These are phyloP conservation scores for Colletotrichum abscissum DNA, from an alignment of 2,329 filamentous ascomycete genomes.

Conservation along the genomic window DNA sequence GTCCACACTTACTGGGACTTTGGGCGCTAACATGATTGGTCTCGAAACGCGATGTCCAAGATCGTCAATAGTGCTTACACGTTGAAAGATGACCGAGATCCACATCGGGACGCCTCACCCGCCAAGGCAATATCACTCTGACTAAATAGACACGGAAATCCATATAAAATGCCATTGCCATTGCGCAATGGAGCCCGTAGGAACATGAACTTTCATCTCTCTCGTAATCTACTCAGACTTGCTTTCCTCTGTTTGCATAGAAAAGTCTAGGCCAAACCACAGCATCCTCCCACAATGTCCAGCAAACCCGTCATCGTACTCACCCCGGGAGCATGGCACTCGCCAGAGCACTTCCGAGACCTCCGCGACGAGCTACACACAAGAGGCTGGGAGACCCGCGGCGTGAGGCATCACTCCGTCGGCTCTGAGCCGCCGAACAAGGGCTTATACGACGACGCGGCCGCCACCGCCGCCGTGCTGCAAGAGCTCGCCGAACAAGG, in stretches of 20 bases:
- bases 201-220: neutral
- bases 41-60: neutral
- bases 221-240: neutral
- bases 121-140: neutral
- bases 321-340: slow-evolving; percentile 52
- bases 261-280: neutral
- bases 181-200: no score
- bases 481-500: slow-evolving; percentile 44
- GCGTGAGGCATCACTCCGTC: slow-evolving; percentile 45
- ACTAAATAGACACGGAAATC: neutral
- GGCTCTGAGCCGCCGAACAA: slow-evolving; percentile 43
- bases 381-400: slow-evolving; percentile 45
- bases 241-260: no score
- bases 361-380: slow-evolving; percentile 43
- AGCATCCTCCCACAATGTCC: slow-evolving; percentile 10
- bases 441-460: slow-evolving; percentile 45
- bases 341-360: slow-evolving; percentile 42
- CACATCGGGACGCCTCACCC: neutral
- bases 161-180: no score
- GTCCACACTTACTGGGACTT: neutral
- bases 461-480: slow-evolving; percentile 41
- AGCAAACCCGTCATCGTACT: slow-evolving; percentile 46
- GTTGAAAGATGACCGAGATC: neutral
- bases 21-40: neutral
- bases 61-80: neutral